Evolutionary conservation across 257 asterid species (phyloP).

Genomic region (Solanum appendiculatum): DNA sequence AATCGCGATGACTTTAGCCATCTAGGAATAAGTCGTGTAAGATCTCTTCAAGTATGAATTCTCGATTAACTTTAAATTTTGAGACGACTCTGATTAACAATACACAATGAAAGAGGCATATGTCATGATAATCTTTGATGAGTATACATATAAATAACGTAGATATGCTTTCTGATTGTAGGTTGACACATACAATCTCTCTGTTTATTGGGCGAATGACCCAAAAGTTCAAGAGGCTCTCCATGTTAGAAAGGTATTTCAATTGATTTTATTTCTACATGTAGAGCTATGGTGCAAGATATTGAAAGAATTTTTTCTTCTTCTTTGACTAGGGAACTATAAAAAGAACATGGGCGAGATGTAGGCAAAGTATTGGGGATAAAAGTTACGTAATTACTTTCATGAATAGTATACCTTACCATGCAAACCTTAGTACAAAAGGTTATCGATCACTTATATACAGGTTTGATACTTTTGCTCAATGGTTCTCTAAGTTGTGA

Average conservation of each 20-base stretch:
- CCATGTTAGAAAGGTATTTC: conserved; percentile 15
- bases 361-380: not conserved
- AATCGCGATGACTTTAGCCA: not conserved
- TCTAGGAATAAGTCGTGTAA: not conserved
- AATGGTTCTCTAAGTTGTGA: not conserved
- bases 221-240: conserved; percentile 16
- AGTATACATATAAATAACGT: not conserved
- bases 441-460: not conserved
- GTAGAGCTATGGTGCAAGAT: not conserved
- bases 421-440: not conserved
- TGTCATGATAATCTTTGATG: not conserved
- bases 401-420: not conserved
- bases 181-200: not conserved
- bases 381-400: not conserved
- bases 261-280: too few species aligned
- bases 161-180: not conserved
- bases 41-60: not conserved
- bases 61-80: not conserved
- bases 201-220: conserved; percentile 17
- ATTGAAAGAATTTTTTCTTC: not conserved
- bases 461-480: not conserved
- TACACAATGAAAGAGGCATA: not conserved
- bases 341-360: not conserved
- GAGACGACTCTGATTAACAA: not conserved
- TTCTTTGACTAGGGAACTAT: not conserved